Evolutionary conservation across 441 rosid species (phyloP).

Genomic region (Mallotus repandus): DNA sequence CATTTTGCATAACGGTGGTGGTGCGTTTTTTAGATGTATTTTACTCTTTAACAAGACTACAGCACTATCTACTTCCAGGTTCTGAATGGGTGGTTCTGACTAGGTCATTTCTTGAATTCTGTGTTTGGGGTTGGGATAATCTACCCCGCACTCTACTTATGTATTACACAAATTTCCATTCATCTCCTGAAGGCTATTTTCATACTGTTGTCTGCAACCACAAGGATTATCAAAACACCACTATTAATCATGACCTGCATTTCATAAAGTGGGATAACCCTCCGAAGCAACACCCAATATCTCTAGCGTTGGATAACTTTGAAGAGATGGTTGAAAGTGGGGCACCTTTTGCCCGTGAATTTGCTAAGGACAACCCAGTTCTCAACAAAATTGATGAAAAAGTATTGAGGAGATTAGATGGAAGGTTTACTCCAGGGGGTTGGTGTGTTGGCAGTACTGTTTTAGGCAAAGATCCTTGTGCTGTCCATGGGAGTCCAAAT

Average conservation of each 20-base stretch:
- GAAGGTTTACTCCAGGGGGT: slow-evolving; percentile 50
- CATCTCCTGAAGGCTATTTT: slow-evolving; percentile 78
- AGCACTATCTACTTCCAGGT: slow-evolving; percentile 38
- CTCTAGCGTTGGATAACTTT: slow-evolving; percentile 50
- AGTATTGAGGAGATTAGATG: slow-evolving; percentile 43
- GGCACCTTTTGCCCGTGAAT: slow-evolving; percentile 71
- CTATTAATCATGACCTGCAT: slow-evolving; percentile 69
- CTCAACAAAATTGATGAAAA: slow-evolving; percentile 59
- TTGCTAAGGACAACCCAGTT: slow-evolving; percentile 49
- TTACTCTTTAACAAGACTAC: background rate
- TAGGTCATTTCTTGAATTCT: slow-evolving; percentile 74
- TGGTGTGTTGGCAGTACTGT: slow-evolving; percentile 50
- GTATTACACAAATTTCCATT: slow-evolving; percentile 79
- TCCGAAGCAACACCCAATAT: slow-evolving; percentile 60
- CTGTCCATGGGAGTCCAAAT: slow-evolving; percentile 40
- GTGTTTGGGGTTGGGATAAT: slow-evolving; percentile 93
- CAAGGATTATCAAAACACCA: slow-evolving; percentile 80
- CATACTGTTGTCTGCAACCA: slow-evolving; percentile 84
- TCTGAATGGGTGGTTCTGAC: slow-evolving; percentile 72
- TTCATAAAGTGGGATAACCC: slow-evolving; percentile 72
- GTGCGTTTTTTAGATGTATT: background rate
- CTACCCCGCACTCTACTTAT: slow-evolving; percentile 86
- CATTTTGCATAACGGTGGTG: background rate
- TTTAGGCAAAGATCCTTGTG: slow-evolving; percentile 49
- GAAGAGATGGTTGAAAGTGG: slow-evolving; percentile 72